Percentiles rank a stretch among this genome's conserved stretches.
Evolutionary conservation across 2,329 filamentous ascomycete species (phyloP).

Genomic region (Cytospora mali): DNA sequence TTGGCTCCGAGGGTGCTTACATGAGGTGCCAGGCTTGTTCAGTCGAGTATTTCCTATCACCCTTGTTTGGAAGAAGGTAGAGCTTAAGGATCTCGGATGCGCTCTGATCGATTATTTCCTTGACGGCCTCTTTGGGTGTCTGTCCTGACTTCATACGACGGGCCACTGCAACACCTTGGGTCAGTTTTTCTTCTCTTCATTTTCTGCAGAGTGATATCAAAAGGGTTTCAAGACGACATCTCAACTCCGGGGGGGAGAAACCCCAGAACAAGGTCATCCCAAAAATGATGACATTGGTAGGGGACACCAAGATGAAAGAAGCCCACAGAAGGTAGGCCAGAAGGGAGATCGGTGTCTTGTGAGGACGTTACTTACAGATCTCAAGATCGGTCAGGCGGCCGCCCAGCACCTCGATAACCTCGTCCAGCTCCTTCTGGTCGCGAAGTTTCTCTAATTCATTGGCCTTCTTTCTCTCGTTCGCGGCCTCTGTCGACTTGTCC

Average conservation of each 20-base stretch:
- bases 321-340: neutral
- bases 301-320: neutral
- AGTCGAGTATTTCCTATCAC: slow-evolving; percentile 69
- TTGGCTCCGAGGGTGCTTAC: neutral
- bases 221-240: too few species aligned
- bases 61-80: slow-evolving; percentile 72
- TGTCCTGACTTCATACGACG: slow-evolving; percentile 86
- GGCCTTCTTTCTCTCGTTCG: slow-evolving; percentile 34
- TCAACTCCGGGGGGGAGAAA: too few species aligned
- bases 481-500: slow-evolving; percentile 32
- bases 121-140: slow-evolving; percentile 75
- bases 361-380: slow-evolving; percentile 51
- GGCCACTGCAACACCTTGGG: slow-evolving; percentile 52
- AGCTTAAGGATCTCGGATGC: slow-evolving; percentile 92
- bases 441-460: slow-evolving; percentile 42
- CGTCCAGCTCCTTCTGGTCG: slow-evolving; percentile 73
- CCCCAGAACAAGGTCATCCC: too few species aligned
- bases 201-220: too few species aligned
- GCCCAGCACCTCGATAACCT: slow-evolving; percentile 79
- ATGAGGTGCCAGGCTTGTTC: slow-evolving; percentile 92
- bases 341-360: neutral
- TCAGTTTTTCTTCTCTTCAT: neutral
- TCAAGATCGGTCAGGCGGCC: slow-evolving; percentile 95
- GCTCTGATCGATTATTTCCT: slow-evolving; percentile 86
- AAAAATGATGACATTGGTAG: too few species aligned